Conservation (phyloP, 2,329 filamentous ascomycete genomes). For the Fusarium anguioides region DNA sequence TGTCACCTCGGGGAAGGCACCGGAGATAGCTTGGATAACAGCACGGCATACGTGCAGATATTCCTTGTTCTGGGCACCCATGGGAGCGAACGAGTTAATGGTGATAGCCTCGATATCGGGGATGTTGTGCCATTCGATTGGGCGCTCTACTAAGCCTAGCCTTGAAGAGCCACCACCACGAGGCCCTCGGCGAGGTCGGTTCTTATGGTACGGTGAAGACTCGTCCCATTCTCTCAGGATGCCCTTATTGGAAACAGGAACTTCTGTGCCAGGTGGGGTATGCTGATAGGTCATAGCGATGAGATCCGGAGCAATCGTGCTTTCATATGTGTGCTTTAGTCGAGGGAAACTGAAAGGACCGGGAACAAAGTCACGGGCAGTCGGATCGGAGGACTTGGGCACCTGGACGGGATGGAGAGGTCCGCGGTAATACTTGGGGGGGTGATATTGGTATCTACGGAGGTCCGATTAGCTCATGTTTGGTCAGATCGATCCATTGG, state of each 20-base stretch:
- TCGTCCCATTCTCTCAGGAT: slow-evolving; percentile 88
- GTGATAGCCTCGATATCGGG: slow-evolving; percentile 85
- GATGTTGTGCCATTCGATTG: slow-evolving; percentile 84
- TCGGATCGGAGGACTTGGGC: slow-evolving; percentile 85
- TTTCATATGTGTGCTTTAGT: slow-evolving; percentile 88
- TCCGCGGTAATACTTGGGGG: slow-evolving; percentile 94
- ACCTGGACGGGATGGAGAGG: slow-evolving; percentile 93
- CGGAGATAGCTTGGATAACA: slow-evolving; percentile 86
- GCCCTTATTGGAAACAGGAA: slow-evolving; percentile 61
- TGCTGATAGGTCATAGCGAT: slow-evolving; percentile 91
- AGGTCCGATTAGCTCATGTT: slow-evolving; percentile 17
- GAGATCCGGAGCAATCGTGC: slow-evolving; percentile 86
- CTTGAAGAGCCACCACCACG: slow-evolving; percentile 75
- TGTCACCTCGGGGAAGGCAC: slow-evolving; percentile 77
- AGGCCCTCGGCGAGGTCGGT: slow-evolving; percentile 85
- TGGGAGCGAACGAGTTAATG: slow-evolving; percentile 79
- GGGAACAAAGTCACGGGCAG: slow-evolving; percentile 87
- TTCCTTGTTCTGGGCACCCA: slow-evolving; percentile 76
- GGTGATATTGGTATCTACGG: slow-evolving; percentile 91
- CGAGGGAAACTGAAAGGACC: slow-evolving; percentile 91
- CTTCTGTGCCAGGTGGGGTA: slow-evolving; percentile 77
- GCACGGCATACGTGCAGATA: slow-evolving; percentile 86
- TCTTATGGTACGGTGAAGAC: slow-evolving; percentile 93
- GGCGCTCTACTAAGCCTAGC: slow-evolving; percentile 76
- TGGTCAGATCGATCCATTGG: not conserved